These are phyloP conservation scores for Saturnispora kantuleensis DNA, from an alignment of 805 yeast species.

Conservation along the genomic window DNA sequence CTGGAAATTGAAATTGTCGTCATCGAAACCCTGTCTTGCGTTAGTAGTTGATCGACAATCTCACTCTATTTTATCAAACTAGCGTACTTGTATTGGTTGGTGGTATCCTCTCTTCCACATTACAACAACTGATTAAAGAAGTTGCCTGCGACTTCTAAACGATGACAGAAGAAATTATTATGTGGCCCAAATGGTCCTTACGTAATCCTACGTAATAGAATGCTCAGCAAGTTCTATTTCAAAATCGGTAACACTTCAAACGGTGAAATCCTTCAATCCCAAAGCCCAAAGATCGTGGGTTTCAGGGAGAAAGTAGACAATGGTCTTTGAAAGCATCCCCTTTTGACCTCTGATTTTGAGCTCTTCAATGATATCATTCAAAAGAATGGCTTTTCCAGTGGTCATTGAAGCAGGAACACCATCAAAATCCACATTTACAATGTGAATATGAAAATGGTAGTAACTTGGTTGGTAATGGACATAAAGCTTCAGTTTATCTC, in stretches of 20 bases:
- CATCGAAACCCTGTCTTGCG: neutral
- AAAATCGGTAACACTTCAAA: neutral
- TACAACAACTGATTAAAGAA: neutral
- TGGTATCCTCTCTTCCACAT: slow-evolving; percentile 28
- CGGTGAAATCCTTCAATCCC: slow-evolving; percentile 17
- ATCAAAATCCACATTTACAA: slow-evolving; percentile 62
- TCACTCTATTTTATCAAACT: neutral
- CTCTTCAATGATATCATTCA: slow-evolving; percentile 76
- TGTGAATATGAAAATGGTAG: slow-evolving; percentile 90
- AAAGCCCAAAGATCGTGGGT: slow-evolving; percentile 63
- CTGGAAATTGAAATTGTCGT: slow-evolving; percentile 6
- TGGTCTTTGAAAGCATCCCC: slow-evolving; percentile 48
- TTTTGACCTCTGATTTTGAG: slow-evolving; percentile 41
- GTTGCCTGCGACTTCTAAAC: too few species aligned
- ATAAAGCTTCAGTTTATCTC: slow-evolving; percentile 61
- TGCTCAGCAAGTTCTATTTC: too few species aligned
- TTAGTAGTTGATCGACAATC: neutral
- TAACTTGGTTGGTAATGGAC: slow-evolving; percentile 94
- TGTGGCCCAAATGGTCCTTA: neutral
- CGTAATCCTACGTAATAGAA: neutral
- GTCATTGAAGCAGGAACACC: slow-evolving; percentile 60
- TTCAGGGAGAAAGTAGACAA: slow-evolving; percentile 66
- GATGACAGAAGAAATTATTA: neutral
- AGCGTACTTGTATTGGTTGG: slow-evolving; percentile 24
- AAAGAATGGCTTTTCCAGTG: slow-evolving; percentile 70